These are phyloP conservation scores for Setaria italica DNA, from an alignment of 202 grass and related monocot species.

Conservation along the genomic window DNA sequence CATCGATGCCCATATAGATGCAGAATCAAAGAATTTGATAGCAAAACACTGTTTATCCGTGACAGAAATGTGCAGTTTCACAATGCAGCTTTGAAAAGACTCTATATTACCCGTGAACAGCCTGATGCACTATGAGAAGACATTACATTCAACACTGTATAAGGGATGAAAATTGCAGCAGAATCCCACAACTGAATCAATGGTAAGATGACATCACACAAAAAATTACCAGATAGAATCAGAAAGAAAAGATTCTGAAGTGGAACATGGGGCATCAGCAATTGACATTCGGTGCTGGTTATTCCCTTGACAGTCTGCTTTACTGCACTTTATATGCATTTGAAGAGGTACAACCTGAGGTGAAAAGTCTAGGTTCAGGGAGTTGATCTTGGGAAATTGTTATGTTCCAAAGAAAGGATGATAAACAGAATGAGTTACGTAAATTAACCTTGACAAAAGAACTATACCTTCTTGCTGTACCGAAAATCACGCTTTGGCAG, in stretches of 20 bases:
- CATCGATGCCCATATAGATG: not conserved
- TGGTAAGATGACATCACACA: constrained; percentile 20
- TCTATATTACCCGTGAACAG: constrained; percentile 16
- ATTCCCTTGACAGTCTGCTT: constrained; percentile 37
- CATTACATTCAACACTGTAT: not conserved
- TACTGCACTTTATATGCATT: constrained; percentile 80
- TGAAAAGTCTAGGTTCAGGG: constrained; percentile 27
- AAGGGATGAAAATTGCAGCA: constrained; percentile 9
- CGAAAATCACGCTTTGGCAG: constrained; percentile 86
- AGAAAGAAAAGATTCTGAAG: constrained; percentile 48
- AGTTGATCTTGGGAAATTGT: constrained; percentile 23
- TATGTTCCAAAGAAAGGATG: not conserved
- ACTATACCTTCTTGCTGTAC: constrained; percentile 87
- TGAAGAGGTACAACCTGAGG: constrained; percentile 65
- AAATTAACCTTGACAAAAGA: constrained; percentile 33
- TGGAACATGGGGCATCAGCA: constrained; percentile 35
- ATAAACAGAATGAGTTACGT: constrained; percentile 14
- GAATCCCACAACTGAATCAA: constrained; percentile 15
- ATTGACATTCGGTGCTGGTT: constrained; percentile 36
- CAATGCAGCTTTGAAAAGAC: not conserved
- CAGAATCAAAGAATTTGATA: not conserved
- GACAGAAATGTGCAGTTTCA: constrained; percentile 21
- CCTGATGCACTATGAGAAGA: constrained; percentile 7
- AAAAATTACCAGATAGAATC: constrained; percentile 83
- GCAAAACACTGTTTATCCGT: not conserved